Conservation (phyloP, 345 rosid species). For the Stellera chamaejasme region DNA sequence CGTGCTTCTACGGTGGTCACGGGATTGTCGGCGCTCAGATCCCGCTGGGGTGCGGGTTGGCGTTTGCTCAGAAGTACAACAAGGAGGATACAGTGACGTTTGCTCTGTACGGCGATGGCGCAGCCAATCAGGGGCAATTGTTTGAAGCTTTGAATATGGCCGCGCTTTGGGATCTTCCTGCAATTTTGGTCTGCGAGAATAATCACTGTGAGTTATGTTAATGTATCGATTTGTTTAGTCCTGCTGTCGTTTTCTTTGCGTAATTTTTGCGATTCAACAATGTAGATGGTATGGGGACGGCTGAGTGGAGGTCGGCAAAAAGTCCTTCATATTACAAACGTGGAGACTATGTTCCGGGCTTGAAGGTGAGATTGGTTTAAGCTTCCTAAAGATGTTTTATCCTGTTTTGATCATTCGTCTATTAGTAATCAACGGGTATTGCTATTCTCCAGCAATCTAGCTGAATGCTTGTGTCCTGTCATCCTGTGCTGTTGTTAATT, state of each 20-base stretch:
- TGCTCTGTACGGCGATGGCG: constrained; percentile 89
- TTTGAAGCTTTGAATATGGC: constrained; percentile 89
- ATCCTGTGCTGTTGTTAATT: not conserved
- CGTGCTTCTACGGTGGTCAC: constrained; percentile 83
- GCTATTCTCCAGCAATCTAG: no score
- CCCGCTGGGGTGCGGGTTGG: constrained; percentile 90
- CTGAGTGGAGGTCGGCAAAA: constrained; percentile 98
- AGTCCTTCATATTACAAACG: constrained; percentile 87
- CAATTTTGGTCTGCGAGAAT: constrained; percentile 89
- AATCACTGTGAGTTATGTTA: constrained; percentile 52
- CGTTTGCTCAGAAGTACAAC: constrained; percentile 87
- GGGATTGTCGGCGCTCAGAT: constrained; percentile 98
- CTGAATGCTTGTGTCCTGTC: not conserved
- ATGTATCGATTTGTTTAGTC: not conserved
- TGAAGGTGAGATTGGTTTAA: constrained; percentile 49
- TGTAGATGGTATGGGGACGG: constrained; percentile 98
- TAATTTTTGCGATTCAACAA: constrained; percentile 3
- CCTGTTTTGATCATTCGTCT: no score
- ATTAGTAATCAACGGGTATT: no score
- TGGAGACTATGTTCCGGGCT: constrained; percentile 97
- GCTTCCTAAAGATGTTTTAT: no score
- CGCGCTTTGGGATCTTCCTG: constrained; percentile 97
- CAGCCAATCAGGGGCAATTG: constrained; percentile 96
- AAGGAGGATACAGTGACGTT: constrained; percentile 86
- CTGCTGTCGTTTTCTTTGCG: constrained; percentile 3